Evolutionary conservation across 305 asterid genomes (phyloP).

Genomic region (Fraxinus sp.): DNA sequence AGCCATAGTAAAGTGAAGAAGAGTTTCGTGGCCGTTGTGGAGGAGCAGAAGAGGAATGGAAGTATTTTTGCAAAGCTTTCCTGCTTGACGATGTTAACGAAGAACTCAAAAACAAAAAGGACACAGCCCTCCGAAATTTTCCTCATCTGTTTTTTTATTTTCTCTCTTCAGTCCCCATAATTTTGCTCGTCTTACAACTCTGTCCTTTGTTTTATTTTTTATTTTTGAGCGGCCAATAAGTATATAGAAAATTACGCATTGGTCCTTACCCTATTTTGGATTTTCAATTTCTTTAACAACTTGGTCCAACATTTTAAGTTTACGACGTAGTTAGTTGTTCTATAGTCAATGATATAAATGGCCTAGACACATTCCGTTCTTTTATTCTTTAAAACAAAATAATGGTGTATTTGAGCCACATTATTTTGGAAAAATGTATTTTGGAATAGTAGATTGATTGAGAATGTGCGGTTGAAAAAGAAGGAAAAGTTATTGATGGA

Average conservation of each 20-base stretch:
- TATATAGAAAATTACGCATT: not conserved
- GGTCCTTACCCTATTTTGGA: no score
- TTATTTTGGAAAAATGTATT: no score
- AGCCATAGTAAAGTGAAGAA: conserved; percentile 46
- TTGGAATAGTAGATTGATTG: no score
- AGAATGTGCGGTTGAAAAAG: no score
- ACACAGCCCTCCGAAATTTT: conserved; percentile 18
- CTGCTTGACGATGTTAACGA: conserved; percentile 38
- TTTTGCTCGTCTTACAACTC: not conserved
- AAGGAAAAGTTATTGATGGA: no score
- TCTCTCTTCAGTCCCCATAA: not conserved
- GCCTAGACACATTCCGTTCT: not conserved
- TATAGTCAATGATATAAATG: not conserved
- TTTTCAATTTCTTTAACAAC: not conserved
- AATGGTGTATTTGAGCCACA: no score
- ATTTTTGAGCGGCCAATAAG: not conserved
- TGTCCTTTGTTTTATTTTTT: not conserved
- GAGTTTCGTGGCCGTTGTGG: conserved; percentile 17
- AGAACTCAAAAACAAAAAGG: conserved; percentile 21
- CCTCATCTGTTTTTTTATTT: conserved; percentile 23
- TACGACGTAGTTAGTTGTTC: not conserved
- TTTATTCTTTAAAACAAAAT: no score
- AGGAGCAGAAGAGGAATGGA: conserved; percentile 11
- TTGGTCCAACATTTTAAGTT: not conserved
- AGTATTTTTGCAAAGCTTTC: conserved; percentile 5